Percentiles rank a stretch among this genome's conserved stretches.
phyloP scores from a whole-genome alignment of 176 grass and related monocot species.

The Canna indica region DNA sequence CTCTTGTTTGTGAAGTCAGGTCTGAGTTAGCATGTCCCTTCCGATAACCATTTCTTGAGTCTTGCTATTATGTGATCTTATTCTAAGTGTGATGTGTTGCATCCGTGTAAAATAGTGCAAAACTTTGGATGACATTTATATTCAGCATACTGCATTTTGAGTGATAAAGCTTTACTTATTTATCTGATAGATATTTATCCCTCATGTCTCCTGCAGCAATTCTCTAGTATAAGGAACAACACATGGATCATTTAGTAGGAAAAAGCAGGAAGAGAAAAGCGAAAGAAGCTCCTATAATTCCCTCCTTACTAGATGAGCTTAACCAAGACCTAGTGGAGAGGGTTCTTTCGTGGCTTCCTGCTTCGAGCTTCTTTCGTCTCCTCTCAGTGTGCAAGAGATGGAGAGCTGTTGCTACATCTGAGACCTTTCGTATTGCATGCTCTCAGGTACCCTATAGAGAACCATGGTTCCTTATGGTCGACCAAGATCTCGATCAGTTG shows the following conservation, averaged over 20 bases:
- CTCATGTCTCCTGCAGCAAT: neutral
- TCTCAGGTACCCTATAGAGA: conserved; percentile 30
- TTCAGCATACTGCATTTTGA: no score
- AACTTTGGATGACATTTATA: no score
- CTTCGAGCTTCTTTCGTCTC: conserved; percentile 61
- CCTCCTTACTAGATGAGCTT: conserved; percentile 33
- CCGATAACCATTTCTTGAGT: no score
- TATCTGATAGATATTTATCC: neutral
- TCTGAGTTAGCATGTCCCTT: no score
- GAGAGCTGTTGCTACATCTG: conserved; percentile 34
- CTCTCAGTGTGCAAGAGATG: conserved; percentile 54
- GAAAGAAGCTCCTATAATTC: neutral
- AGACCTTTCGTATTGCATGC: conserved; percentile 59
- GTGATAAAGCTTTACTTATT: neutral
- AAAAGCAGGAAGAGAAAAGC: conserved; percentile 28
- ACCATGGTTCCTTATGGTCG: conserved; percentile 83
- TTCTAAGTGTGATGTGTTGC: no score
- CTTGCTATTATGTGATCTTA: no score
- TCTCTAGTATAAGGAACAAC: neutral
- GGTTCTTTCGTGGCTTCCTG: conserved; percentile 59
- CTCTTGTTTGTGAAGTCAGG: no score
- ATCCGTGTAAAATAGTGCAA: no score
- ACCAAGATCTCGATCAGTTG: conserved; percentile 12
- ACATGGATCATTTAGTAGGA: neutral
- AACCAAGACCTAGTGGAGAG: conserved; percentile 72